Conservation (phyloP, 176 grass and related monocot species). For the Elymus sibiricus region DNA sequence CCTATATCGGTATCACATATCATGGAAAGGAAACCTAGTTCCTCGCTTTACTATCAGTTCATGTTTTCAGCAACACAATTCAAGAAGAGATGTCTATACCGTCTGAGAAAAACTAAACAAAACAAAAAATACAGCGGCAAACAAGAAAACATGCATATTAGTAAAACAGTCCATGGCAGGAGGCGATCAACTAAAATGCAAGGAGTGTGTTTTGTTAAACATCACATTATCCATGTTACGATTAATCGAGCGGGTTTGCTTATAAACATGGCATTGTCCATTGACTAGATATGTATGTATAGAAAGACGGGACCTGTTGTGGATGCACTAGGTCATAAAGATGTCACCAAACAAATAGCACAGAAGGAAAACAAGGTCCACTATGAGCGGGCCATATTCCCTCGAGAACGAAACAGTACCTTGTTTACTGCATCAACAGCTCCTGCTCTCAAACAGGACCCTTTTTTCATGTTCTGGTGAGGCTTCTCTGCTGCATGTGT, state of each 20-base stretch:
- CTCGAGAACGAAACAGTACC: background rate
- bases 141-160: background rate
- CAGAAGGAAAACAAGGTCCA: background rate
- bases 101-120: background rate
- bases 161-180: too few relatives aligned
- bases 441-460: slow-evolving; percentile 21
- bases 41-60: background rate
- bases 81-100: background rate
- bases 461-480: slow-evolving; percentile 14
- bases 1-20: background rate
- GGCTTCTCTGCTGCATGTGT: slow-evolving; percentile 40
- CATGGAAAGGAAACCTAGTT: background rate
- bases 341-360: background rate
- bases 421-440: slow-evolving; percentile 20
- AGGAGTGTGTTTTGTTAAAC: background rate
- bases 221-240: background rate
- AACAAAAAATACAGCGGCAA: background rate
- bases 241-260: background rate
- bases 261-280: background rate
- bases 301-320: background rate
- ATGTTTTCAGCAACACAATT: slow-evolving; percentile 5
- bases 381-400: background rate
- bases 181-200: background rate
- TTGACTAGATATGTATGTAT: background rate
- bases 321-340: background rate